Base-by-base conservation (phyloP, 768 basidiomycete species). In the Suillus sp. region DNA sequence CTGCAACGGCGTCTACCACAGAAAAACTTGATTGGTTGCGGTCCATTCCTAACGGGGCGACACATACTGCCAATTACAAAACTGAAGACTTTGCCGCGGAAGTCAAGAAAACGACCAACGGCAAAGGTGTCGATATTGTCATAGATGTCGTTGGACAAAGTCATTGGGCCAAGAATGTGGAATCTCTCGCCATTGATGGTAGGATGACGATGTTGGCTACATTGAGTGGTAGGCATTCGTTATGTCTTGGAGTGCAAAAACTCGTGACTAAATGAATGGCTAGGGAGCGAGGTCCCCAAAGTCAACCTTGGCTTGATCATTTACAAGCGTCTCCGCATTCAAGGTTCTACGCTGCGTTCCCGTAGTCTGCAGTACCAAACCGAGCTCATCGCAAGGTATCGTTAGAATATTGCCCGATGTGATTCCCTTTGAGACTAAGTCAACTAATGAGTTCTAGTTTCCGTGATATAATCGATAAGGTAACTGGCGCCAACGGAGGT, bases 261-360 rank as follows among this genome's bases (percentile, higher is more conserved):
- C 69, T 64, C 56, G 62, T 62, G 63, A 61, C 71, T 65, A 69
- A 59, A 45, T 64, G 48, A 56, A 55, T 56, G 66, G 32, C 62
- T 60, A 70, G 90, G 90, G 50, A 70, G 74, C 35, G 76, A 80
- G 20, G 81, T 88, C 18, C 73, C 82, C 16, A 77, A 76, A 16
- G 77, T 86, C 62, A 82, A 89, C 72, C 77, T 97, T 53, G 69
- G 69, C 6, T 88, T 87, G 11, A 84, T 97, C 60, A 78, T 96
- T 62, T 87, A 80, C 75, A 98, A 96, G 78, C 87, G 95, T 20
- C 84, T 97, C 58, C 87, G 88, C 30, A 89, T 98, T 58, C 89
- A 94, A 75, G 95, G 95, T 25, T 92, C 93, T 25, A 96, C 94
- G 2, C 78, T 97, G 35, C 87, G 95, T 27, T 86, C 89, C 35